Conservation (phyloP, 2,329 filamentous ascomycete species). For the Aspergillus flavus region DNA sequence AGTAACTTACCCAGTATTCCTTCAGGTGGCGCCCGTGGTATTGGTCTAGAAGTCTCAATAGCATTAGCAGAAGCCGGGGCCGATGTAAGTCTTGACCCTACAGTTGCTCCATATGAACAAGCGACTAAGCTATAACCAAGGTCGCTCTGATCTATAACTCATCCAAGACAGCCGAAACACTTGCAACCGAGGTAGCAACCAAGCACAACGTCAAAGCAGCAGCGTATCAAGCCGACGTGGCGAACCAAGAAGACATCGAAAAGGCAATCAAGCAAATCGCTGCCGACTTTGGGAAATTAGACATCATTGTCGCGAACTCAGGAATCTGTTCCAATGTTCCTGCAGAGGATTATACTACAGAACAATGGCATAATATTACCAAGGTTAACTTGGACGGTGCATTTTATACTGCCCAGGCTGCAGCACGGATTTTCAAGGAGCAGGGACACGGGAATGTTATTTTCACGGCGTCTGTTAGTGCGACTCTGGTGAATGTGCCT, state of each 20-base stretch:
- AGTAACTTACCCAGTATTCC: background rate
- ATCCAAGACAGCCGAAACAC: slow-evolving; percentile 24
- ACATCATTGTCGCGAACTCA: slow-evolving; percentile 52
- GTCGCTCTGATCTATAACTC: slow-evolving; percentile 39
- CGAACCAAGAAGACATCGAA: slow-evolving; percentile 33
- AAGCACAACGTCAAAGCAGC: slow-evolving; percentile 30
- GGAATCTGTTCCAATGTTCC: slow-evolving; percentile 35
- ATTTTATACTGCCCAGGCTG: slow-evolving; percentile 43
- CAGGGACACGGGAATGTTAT: slow-evolving; percentile 41
- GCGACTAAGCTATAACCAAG: slow-evolving; percentile 14
- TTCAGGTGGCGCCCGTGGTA: slow-evolving; percentile 37
- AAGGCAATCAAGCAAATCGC: slow-evolving; percentile 35
- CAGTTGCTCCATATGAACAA: too few relatives aligned
- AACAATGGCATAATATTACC: slow-evolving; percentile 46
- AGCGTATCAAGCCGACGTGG: slow-evolving; percentile 41
- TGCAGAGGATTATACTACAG: slow-evolving; percentile 42
- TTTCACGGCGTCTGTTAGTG: slow-evolving; percentile 43
- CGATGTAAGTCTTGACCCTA: slow-evolving; percentile 24
- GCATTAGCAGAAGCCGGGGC: slow-evolving; percentile 45
- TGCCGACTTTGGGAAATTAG: slow-evolving; percentile 46
- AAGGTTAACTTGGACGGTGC: slow-evolving; percentile 44
- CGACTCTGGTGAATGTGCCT: slow-evolving; percentile 43
- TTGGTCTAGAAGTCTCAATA: slow-evolving; percentile 43
- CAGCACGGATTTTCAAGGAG: slow-evolving; percentile 39
- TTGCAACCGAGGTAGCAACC: slow-evolving; percentile 30